These are phyloP conservation scores for Papiliotrema nemorosa DNA, from an alignment of 1,284 basidiomycete species.

Conservation along the genomic window DNA sequence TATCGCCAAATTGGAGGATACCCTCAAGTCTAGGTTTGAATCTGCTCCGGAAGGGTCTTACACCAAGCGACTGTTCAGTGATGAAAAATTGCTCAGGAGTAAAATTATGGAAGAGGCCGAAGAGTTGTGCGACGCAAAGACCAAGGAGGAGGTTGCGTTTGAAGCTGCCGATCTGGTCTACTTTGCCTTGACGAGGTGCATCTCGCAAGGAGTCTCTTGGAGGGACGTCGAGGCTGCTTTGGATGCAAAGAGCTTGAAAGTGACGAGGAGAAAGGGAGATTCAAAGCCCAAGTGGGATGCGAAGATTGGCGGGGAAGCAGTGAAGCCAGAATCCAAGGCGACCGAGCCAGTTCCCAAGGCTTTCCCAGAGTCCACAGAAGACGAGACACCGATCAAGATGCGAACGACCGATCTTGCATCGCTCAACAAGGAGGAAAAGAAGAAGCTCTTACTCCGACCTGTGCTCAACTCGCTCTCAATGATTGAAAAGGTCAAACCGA, in stretches of 20 bases:
- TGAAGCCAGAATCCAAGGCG: slow-evolving; percentile 37
- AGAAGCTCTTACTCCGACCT: slow-evolving; percentile 76
- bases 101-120: slow-evolving; percentile 99
- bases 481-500: slow-evolving; percentile 92
- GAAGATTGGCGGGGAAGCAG: slow-evolving; percentile 29
- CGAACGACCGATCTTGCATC: slow-evolving; percentile 62
- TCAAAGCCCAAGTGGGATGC: slow-evolving; percentile 81
- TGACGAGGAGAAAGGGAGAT: slow-evolving; percentile 85
- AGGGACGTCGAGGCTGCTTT: slow-evolving; percentile 81
- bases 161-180: slow-evolving; percentile 96
- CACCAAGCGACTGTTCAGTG: slow-evolving; percentile 82
- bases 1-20: slow-evolving; percentile 76
- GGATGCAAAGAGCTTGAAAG: slow-evolving; percentile 80
- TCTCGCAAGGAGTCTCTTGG: slow-evolving; percentile 76
- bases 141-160: slow-evolving; percentile 82
- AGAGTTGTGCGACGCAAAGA: slow-evolving; percentile 82
- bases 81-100: slow-evolving; percentile 73
- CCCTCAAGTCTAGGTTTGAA: slow-evolving; percentile 67
- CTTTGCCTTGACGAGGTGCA: slow-evolving; percentile 85
- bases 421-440: slow-evolving; percentile 59
- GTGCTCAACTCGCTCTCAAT: slow-evolving; percentile 91
- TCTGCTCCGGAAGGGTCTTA: slow-evolving; percentile 88
- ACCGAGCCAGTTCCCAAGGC: slow-evolving; percentile 43
- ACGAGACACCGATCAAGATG: slow-evolving; percentile 62
- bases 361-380: slow-evolving; percentile 32